phyloP scores from a whole-genome alignment of 2,329 filamentous ascomycete species.

The Aspergillus caelatus region DNA sequence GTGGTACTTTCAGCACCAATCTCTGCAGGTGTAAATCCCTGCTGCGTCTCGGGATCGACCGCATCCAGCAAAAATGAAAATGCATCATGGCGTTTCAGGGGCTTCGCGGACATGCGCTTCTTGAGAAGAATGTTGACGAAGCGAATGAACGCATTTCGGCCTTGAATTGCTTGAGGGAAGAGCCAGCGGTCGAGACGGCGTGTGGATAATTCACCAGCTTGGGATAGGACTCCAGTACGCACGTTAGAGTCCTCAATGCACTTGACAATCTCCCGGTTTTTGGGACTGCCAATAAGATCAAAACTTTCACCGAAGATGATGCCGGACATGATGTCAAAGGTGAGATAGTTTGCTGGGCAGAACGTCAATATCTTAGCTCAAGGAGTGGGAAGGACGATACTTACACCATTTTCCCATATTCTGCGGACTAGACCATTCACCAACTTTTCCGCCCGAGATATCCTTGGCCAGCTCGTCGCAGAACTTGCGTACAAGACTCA shows the following conservation, averaged over 20 bases:
- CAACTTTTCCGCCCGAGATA: slow-evolving; percentile 13
- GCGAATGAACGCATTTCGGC: slow-evolving; percentile 42
- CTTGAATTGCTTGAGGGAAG: slow-evolving; percentile 37
- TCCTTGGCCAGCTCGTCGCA: slow-evolving; percentile 5
- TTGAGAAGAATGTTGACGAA: slow-evolving; percentile 27
- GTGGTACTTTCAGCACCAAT: slow-evolving; percentile 54
- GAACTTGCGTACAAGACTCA: slow-evolving; percentile 15
- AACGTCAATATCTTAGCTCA: not conserved
- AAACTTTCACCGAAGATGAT: slow-evolving; percentile 23
- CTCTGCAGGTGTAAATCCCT: slow-evolving; percentile 48
- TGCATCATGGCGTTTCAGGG: slow-evolving; percentile 46
- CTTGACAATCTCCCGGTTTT: slow-evolving; percentile 15
- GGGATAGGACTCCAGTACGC: slow-evolving; percentile 15
- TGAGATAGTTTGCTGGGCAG: slow-evolving; percentile 40
- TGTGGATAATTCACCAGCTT: slow-evolving; percentile 11
- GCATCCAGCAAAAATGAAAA: slow-evolving; percentile 52
- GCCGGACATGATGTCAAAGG: slow-evolving; percentile 55
- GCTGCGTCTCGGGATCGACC: slow-evolving; percentile 47
- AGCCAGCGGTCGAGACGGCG: slow-evolving; percentile 17
- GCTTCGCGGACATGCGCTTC: slow-evolving; percentile 14
- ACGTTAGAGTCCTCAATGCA: slow-evolving; percentile 24
- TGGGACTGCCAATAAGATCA: slow-evolving; percentile 12
- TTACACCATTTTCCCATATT: slow-evolving; percentile 50
- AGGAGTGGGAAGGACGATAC: not conserved
- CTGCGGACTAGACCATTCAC: slow-evolving; percentile 44